These are phyloP conservation scores for Apiotrichum laibachii DNA, from an alignment of 1,284 basidiomycete species.

Conservation along the genomic window DNA sequence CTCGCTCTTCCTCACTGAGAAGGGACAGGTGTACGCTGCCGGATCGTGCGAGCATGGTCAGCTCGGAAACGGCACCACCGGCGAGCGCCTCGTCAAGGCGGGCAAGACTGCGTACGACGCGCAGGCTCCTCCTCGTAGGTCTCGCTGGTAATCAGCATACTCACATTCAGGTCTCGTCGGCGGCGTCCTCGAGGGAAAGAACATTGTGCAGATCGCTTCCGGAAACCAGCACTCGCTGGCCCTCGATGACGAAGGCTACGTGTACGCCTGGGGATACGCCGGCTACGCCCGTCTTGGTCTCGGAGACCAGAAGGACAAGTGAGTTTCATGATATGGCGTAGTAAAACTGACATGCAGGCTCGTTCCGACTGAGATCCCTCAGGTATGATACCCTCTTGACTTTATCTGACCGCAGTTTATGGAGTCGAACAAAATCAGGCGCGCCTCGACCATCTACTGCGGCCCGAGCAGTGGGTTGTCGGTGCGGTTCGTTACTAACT, in stretches of 20 bases:
- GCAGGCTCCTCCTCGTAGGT: constrained; percentile 68
- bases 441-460: constrained; percentile 67
- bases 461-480: constrained; percentile 64
- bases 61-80: constrained; percentile 73
- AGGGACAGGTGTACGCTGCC: constrained; percentile 82
- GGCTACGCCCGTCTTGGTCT: constrained; percentile 54
- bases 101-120: constrained; percentile 79
- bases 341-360: constrained; percentile 44
- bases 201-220: constrained; percentile 73
- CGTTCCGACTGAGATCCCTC: constrained; percentile 71
- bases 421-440: constrained; percentile 64
- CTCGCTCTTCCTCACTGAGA: constrained; percentile 73
- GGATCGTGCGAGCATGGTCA: constrained; percentile 93
- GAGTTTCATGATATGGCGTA: not conserved
- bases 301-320: constrained; percentile 73
- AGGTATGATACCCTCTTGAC: not conserved
- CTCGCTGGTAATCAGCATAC: not conserved
- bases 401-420: constrained; percentile 58
- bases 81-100: constrained; percentile 75
- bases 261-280: constrained; percentile 69
- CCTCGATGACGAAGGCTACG: constrained; percentile 70
- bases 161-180: constrained; percentile 62
- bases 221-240: constrained; percentile 85
- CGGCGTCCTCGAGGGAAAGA: constrained; percentile 64
- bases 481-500: not conserved